Evolutionary conservation across 1,284 basidiomycete genomes (phyloP).

Genomic region (Violaceomyces palustris): DNA sequence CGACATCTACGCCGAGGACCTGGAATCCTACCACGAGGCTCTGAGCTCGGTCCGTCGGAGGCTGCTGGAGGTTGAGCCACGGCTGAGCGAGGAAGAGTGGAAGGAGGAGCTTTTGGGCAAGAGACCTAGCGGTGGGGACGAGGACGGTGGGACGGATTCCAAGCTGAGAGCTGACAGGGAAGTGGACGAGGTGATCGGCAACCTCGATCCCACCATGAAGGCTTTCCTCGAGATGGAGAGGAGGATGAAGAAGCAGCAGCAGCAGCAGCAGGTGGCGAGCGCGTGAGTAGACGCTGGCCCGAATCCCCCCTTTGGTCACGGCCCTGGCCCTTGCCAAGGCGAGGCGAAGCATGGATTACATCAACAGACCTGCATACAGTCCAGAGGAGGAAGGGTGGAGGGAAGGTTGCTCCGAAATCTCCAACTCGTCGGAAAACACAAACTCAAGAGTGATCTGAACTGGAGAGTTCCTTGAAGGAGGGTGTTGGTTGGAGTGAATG

Average conservation of each 20-base stretch:
- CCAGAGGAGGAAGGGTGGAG: not conserved
- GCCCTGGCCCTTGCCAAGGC: not conserved
- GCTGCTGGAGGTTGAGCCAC: conserved; percentile 59
- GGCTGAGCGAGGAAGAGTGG: conserved; percentile 62
- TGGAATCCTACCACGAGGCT: conserved; percentile 64
- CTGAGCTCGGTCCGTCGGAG: conserved; percentile 59
- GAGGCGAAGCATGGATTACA: not conserved
- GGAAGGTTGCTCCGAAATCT: not conserved
- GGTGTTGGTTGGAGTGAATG: too few relatives aligned
- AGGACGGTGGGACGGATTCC: conserved; percentile 5
- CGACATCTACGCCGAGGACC: conserved; percentile 74
- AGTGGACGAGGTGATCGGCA: conserved; percentile 25
- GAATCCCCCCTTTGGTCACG: too few relatives aligned
- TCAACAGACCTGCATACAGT: not conserved
- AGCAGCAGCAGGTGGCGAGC: conserved; percentile 5
- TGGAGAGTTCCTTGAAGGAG: too few relatives aligned
- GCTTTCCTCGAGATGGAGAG: conserved; percentile 49
- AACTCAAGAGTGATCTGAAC: conserved; percentile 1
- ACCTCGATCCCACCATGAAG: conserved; percentile 43
- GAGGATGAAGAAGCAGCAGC: conserved; percentile 34
- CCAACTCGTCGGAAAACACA: not conserved
- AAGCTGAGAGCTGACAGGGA: conserved; percentile 22
- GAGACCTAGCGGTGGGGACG: conserved; percentile 45
- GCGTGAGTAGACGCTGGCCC: too few relatives aligned
- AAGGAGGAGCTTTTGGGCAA: conserved; percentile 55